Evolutionary conservation across 2,329 filamentous ascomycete species (phyloP).

Genomic region (Fusarium sp.): DNA sequence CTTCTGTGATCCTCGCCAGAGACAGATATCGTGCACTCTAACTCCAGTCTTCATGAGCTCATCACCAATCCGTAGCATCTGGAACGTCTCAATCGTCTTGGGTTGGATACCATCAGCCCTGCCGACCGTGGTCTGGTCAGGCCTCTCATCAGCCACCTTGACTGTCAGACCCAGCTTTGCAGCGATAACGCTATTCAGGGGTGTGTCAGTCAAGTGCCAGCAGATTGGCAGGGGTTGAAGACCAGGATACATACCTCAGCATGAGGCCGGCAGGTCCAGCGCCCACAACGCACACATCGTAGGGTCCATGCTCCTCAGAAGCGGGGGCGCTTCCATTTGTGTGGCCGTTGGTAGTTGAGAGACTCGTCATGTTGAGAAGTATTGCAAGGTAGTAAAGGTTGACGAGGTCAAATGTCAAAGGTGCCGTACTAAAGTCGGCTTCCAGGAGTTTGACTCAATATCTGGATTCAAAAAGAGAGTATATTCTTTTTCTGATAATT

Average conservation of each 20-base stretch:
- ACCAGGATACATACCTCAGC: conserved; percentile 47
- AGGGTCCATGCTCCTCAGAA: conserved; percentile 34
- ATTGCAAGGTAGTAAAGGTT: not conserved
- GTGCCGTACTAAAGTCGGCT: not conserved
- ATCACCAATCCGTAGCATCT: conserved; percentile 75
- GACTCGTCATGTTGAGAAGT: not conserved
- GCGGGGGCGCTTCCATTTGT: conserved; percentile 13
- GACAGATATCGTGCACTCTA: conserved; percentile 77
- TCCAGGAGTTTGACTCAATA: not conserved
- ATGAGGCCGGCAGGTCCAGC: conserved; percentile 66
- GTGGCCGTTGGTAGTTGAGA: conserved; percentile 5
- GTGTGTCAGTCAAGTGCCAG: not conserved
- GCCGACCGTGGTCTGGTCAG: conserved; percentile 73
- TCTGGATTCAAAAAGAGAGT: not conserved
- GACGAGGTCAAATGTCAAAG: not conserved
- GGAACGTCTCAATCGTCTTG: conserved; percentile 80
- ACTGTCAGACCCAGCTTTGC: conserved; percentile 65
- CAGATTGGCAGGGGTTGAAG: not conserved
- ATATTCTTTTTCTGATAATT: not conserved
- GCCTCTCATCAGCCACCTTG: conserved; percentile 73
- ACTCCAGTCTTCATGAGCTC: conserved; percentile 72
- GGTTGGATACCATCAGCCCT: conserved; percentile 78
- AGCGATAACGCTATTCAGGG: conserved; percentile 8
- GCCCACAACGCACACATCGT: conserved; percentile 62
- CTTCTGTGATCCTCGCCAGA: conserved; percentile 68